A percentile compares a stretch with the other conserved stretches of the same genome.
Conservation (phyloP, 306 rosid species). For the Datisca glomerata region DNA sequence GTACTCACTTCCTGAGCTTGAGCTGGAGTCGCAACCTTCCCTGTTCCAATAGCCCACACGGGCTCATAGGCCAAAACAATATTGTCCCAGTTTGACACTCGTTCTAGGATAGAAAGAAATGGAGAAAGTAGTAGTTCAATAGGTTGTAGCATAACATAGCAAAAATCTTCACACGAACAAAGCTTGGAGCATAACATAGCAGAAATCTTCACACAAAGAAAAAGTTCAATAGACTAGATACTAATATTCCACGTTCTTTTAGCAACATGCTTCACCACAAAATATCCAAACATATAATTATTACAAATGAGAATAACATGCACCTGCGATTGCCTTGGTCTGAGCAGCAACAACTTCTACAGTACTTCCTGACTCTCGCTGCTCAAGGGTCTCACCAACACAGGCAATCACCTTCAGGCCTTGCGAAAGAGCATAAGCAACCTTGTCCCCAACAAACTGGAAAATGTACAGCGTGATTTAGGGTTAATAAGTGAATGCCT, state of each 20-base stretch:
- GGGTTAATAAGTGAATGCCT: background rate
- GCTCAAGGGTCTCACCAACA: slow-evolving; percentile 93
- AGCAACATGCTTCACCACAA: no score
- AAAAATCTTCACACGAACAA: no score
- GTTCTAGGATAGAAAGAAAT: no score
- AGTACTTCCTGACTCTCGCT: slow-evolving; percentile 74
- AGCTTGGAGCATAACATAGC: no score
- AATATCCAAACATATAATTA: no score
- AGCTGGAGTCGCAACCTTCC: slow-evolving; percentile 54
- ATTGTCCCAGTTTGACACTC: slow-evolving; percentile 24
- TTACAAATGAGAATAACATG: background rate
- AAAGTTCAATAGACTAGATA: no score
- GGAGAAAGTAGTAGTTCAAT: no score
- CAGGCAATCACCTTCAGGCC: slow-evolving; percentile 87
- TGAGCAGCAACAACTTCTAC: slow-evolving; percentile 57
- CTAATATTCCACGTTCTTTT: no score
- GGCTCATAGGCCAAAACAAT: slow-evolving; percentile 31
- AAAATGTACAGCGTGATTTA: slow-evolving; percentile 2
- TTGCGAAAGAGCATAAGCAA: slow-evolving; percentile 70
- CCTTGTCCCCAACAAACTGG: slow-evolving; percentile 84
- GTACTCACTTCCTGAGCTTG: slow-evolving; percentile 77
- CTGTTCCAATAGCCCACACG: slow-evolving; percentile 51
- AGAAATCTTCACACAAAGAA: no score
- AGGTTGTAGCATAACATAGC: no score
- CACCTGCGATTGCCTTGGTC: slow-evolving; percentile 79